Evolutionary conservation across 305 asterid genomes (phyloP).

Genomic region (Fraxinus ornus): DNA sequence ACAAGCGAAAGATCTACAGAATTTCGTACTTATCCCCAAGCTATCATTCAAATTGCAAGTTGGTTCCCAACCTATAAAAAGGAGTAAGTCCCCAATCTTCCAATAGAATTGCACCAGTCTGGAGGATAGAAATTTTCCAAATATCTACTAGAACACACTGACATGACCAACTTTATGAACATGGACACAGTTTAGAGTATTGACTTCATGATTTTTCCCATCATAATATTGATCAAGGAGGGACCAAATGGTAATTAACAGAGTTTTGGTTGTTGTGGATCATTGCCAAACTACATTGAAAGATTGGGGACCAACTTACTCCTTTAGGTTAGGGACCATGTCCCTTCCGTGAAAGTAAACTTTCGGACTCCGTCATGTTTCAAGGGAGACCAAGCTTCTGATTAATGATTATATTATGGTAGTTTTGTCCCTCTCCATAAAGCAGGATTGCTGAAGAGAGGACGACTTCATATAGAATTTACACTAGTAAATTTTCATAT

Average conservation of each 20-base stretch:
- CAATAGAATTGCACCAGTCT: not conserved
- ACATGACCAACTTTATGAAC: not conserved
- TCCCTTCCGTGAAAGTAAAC: not conserved
- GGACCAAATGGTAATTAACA: not conserved
- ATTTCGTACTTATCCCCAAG: not conserved
- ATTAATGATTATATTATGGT: not conserved
- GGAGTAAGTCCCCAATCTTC: not conserved
- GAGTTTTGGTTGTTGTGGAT: not conserved
- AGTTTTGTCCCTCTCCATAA: not conserved
- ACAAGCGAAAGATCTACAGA: not conserved
- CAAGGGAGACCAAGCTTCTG: not conserved
- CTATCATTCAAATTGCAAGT: not conserved
- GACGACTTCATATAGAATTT: not conserved
- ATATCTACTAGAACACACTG: not conserved
- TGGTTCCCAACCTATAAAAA: not conserved
- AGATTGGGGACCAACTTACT: not conserved
- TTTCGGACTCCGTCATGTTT: not conserved
- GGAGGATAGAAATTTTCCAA: not conserved
- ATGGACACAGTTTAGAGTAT: not conserved
- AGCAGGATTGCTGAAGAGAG: not conserved
- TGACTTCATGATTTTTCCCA: not conserved
- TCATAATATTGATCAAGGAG: not conserved
- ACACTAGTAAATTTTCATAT: not conserved
- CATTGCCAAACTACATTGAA: not conserved
- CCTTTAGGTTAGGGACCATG: not conserved